Conservation (phyloP, 345 rosid genomes). For the Combretum micranthum region DNA sequence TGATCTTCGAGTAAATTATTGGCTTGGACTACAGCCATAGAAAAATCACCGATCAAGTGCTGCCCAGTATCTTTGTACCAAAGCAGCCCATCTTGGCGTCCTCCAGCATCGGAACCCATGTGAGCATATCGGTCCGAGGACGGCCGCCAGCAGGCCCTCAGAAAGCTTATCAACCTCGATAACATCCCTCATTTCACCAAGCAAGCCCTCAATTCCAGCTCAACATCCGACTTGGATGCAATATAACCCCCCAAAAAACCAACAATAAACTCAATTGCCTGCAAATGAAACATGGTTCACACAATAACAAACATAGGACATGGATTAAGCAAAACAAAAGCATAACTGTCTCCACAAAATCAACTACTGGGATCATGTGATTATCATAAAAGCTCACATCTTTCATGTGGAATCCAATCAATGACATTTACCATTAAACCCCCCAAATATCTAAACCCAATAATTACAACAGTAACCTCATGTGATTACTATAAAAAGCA, state of each 20-base stretch:
- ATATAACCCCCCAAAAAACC: slow-evolving; percentile 12
- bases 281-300: slow-evolving; percentile 8
- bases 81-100: slow-evolving; percentile 39
- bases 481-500: no score
- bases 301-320: neutral
- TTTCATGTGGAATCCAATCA: no score
- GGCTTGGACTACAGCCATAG: slow-evolving; percentile 54
- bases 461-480: no score
- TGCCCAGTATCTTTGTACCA: slow-evolving; percentile 49
- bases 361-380: neutral
- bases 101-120: slow-evolving; percentile 18
- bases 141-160: slow-evolving; percentile 34
- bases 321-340: neutral
- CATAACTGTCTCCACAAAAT: neutral
- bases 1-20: slow-evolving; percentile 50
- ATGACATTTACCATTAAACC: no score
- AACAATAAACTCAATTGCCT: slow-evolving; percentile 12
- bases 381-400: neutral
- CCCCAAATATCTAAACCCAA: no score
- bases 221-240: slow-evolving; percentile 17
- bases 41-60: slow-evolving; percentile 41
- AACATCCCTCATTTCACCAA: slow-evolving; percentile 42
- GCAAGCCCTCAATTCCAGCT: neutral
- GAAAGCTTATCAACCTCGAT: slow-evolving; percentile 34
- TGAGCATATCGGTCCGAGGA: slow-evolving; percentile 17